Conservation (phyloP, 2,329 filamentous ascomycete genomes). For the Albophoma yamanashiensis region DNA sequence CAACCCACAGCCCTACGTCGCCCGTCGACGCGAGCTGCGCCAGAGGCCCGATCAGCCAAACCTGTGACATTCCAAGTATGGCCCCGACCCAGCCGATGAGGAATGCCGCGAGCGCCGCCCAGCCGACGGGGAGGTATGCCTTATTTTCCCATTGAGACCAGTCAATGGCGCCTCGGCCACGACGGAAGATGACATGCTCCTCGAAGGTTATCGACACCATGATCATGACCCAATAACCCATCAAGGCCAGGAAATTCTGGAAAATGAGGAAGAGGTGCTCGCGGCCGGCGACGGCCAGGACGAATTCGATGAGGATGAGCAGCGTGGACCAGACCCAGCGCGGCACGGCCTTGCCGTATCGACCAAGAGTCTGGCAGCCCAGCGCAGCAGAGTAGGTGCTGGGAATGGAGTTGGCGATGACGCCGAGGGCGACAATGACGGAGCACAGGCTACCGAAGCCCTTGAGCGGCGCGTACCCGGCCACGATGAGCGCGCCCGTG, state of each 20-base stretch:
- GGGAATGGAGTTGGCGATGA: slow-evolving; percentile 45
- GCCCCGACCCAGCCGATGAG: slow-evolving; percentile 37
- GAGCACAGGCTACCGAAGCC: slow-evolving; percentile 48
- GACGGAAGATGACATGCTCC: slow-evolving; percentile 33
- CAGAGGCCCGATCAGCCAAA: slow-evolving; percentile 48
- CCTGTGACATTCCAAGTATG: slow-evolving; percentile 46
- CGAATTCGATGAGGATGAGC: slow-evolving; percentile 42
- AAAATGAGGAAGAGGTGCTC: slow-evolving; percentile 42
- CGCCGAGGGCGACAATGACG: slow-evolving; percentile 41
- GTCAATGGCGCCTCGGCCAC: slow-evolving; percentile 25
- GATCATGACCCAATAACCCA: slow-evolving; percentile 44
- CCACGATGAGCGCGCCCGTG: slow-evolving; percentile 45
- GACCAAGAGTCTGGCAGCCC: slow-evolving; percentile 48
- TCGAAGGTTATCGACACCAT: slow-evolving; percentile 36
- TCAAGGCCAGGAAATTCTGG: slow-evolving; percentile 41
- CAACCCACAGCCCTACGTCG: slow-evolving; percentile 43
- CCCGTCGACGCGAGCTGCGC: slow-evolving; percentile 40
- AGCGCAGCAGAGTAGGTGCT: slow-evolving; percentile 47
- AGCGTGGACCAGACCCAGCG: slow-evolving; percentile 43
- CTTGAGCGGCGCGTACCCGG: slow-evolving; percentile 40
- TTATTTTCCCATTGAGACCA: slow-evolving; percentile 35
- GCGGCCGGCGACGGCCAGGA: slow-evolving; percentile 42
- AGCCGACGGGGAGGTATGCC: slow-evolving; percentile 29
- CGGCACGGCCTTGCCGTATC: slow-evolving; percentile 39
- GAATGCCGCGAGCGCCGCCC: slow-evolving; percentile 33